Evolutionary conservation across 768 basidiomycete genomes (phyloP).

Genomic region (Inosperma sp.): DNA sequence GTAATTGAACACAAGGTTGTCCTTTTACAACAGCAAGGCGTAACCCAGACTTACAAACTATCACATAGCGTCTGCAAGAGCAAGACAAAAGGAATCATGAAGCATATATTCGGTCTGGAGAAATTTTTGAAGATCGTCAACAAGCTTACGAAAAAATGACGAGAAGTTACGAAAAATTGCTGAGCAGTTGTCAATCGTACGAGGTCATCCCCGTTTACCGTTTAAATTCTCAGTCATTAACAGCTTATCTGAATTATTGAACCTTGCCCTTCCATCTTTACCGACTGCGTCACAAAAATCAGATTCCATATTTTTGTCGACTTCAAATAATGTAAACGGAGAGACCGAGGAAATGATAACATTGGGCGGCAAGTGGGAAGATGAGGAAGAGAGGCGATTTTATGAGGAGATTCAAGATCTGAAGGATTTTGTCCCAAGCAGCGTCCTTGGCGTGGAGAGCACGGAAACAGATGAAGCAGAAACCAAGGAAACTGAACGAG

Average conservation of each 20-base stretch:
- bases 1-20: conserved; percentile 85
- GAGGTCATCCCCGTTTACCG: conserved; percentile 22
- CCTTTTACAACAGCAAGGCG: conserved; percentile 2
- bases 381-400: conserved; percentile 92
- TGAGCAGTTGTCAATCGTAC: conserved; percentile 84
- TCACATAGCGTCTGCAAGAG: conserved; percentile 80
- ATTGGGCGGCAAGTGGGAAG: conserved; percentile 90
- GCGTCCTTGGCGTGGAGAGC: conserved; percentile 72
- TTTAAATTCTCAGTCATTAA: conserved; percentile 11
- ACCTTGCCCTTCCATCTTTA: conserved; percentile 74
- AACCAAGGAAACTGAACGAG: conserved; percentile 49
- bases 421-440: conserved; percentile 86
- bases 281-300: conserved; percentile 78
- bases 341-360: conserved; percentile 54
- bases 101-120: conserved; percentile 97
- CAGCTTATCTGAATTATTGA: conserved; percentile 89
- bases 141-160: conserved; percentile 99
- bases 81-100: conserved; percentile 97
- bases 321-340: conserved; percentile 32
- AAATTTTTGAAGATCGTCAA: conserved; percentile 98
- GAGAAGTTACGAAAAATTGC: conserved; percentile 87
- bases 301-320: conserved; percentile 71
- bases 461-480: conserved; percentile 40
- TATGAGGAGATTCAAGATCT: conserved; percentile 92
- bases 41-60: background rate